phyloP scores from a whole-genome alignment of 257 asterid species.

The Nicotiana undulata region DNA sequence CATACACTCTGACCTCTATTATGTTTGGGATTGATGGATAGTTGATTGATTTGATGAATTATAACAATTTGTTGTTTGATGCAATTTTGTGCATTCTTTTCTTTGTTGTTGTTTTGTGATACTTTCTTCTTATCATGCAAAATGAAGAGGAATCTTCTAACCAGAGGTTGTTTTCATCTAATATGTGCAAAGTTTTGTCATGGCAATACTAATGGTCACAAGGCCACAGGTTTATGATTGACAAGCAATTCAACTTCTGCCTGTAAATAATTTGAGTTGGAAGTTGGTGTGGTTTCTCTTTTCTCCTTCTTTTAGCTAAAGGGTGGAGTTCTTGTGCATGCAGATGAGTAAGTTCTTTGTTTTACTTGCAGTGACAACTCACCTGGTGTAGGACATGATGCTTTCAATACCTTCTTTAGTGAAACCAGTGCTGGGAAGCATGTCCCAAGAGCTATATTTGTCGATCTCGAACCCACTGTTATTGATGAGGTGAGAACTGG shows the following conservation, averaged over 20 bases:
- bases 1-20: too few species aligned
- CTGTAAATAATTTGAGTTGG: background rate
- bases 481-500: slow-evolving; percentile 84
- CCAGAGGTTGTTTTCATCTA: background rate
- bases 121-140: background rate
- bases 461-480: slow-evolving; percentile 90
- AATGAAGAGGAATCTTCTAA: background rate
- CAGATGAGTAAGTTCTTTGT: slow-evolving; percentile 1
- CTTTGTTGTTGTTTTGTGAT: too few species aligned
- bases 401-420: slow-evolving; percentile 87
- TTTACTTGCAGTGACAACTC: slow-evolving; percentile 59
- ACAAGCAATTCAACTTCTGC: background rate
- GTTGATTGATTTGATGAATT: background rate
- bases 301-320: background rate
- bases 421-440: slow-evolving; percentile 93
- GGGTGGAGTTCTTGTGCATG: background rate
- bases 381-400: slow-evolving; percentile 65
- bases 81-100: background rate
- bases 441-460: slow-evolving; percentile 83
- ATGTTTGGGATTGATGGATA: too few species aligned
- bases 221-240: background rate
- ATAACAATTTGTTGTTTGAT: background rate
- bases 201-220: background rate
- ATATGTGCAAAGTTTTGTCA: background rate
- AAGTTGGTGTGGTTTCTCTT: background rate